These are phyloP conservation scores for Vanderwaltozyma yarrowii DNA, from an alignment of 805 yeast genomes.

Conservation along the genomic window DNA sequence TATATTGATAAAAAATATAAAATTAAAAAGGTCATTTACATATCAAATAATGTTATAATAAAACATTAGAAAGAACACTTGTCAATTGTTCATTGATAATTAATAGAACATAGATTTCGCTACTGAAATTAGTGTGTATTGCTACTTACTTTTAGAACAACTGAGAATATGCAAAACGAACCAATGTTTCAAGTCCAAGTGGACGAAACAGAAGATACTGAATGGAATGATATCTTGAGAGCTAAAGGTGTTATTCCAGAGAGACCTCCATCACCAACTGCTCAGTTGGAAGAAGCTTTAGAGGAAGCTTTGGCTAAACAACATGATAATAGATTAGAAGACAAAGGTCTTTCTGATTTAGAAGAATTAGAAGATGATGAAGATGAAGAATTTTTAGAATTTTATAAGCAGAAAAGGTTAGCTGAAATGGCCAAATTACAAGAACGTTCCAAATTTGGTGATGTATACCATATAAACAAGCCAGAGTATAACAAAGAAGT, in stretches of 20 bases:
- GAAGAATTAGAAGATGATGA: constrained; percentile 88
- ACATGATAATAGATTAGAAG: constrained; percentile 75
- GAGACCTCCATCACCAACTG: constrained; percentile 81
- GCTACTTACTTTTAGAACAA: no score
- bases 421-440: constrained; percentile 58
- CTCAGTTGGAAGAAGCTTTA: constrained; percentile 75
- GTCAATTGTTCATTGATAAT: no score
- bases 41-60: no score
- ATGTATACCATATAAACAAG: constrained; percentile 67
- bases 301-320: constrained; percentile 73
- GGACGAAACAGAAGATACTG: constrained; percentile 94
- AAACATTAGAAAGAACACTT: no score
- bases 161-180: constrained; percentile 36
- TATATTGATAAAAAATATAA: no score
- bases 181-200: constrained; percentile 74
- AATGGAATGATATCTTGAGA: constrained; percentile 95
- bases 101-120: no score
- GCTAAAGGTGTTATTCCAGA: constrained; percentile 88
- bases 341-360: constrained; percentile 66
- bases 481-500: constrained; percentile 83
- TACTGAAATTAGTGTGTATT: no score
- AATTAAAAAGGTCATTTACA: no score
- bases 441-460: constrained; percentile 54
- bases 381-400: constrained; percentile 78
- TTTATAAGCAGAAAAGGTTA: constrained; percentile 67